Conservation (phyloP, 805 yeast genomes). For the Cyberlindnera misumaiensis region DNA sequence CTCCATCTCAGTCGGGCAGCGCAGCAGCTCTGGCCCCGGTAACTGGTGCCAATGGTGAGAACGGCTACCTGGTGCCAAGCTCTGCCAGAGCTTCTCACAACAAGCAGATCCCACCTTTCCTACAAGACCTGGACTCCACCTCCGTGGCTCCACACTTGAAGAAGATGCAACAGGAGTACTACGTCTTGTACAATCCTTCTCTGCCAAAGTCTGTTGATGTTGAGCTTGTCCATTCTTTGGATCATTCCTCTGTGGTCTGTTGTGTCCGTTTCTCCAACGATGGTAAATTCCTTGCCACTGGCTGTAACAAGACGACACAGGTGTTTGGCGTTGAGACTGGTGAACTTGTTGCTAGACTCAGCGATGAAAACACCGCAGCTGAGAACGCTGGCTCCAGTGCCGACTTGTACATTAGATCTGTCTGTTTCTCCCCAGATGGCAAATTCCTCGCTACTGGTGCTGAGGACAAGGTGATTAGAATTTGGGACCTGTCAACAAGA, state of each 20-base stretch:
- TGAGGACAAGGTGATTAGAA: conserved; percentile 83
- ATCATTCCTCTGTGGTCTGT: conserved; percentile 92
- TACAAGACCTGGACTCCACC: conserved; percentile 72
- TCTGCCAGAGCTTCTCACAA: conserved; percentile 41
- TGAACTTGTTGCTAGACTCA: conserved; percentile 75
- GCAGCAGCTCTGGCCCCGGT: conserved; percentile 12
- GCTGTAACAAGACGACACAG: conserved; percentile 93
- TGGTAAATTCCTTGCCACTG: conserved; percentile 91
- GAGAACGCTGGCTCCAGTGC: conserved; percentile 40
- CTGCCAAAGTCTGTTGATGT: conserved; percentile 73
- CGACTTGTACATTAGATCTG: conserved; percentile 90
- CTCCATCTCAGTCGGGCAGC: conserved; percentile 10
- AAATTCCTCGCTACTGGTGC: conserved; percentile 92
- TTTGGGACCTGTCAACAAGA: conserved; percentile 88
- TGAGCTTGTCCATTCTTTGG: conserved; percentile 81
- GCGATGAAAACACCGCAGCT: conserved; percentile 61
- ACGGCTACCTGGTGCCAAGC: conserved; percentile 32
- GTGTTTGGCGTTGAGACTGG: conserved; percentile 92
- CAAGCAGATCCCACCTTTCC: conserved; percentile 76
- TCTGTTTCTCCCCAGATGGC: conserved; percentile 94
- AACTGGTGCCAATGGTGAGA: conserved; percentile 18
- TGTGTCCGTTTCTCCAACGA: conserved; percentile 90
- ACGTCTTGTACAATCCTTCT: conserved; percentile 85
- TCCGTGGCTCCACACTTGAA: conserved; percentile 70
- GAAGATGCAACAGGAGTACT: conserved; percentile 79